Conservation (phyloP, 2,329 filamentous ascomycete genomes). For the Cladosporium colombiae region DNA sequence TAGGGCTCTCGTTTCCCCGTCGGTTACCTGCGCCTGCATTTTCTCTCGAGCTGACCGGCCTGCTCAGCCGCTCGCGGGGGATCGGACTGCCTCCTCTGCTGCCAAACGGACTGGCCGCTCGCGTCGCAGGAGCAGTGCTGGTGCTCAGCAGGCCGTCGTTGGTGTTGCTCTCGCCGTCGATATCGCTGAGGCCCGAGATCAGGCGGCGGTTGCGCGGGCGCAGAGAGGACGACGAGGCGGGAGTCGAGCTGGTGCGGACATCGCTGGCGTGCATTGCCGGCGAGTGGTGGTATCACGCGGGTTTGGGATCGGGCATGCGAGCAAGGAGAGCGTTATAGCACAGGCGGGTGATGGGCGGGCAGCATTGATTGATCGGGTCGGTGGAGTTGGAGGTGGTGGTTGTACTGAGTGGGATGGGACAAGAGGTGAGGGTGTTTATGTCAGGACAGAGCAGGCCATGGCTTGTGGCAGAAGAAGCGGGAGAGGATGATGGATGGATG, state of each 20-base stretch:
- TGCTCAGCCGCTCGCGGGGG: conserved; percentile 16
- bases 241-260: conserved; percentile 33
- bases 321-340: neutral
- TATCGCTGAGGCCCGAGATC: conserved; percentile 50
- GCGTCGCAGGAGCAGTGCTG: conserved; percentile 34
- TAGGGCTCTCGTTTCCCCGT: conserved; percentile 21
- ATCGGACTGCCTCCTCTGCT: conserved; percentile 19
- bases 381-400: neutral
- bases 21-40: neutral
- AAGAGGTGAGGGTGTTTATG: neutral
- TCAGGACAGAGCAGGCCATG: neutral
- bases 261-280: conserved; percentile 36
- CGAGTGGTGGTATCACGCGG: conserved; percentile 8
- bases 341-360: conserved; percentile 10
- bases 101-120: conserved; percentile 14
- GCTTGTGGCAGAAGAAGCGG: neutral
- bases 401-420: neutral
- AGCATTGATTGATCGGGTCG: conserved; percentile 14
- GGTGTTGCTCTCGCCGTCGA: conserved; percentile 37
- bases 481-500: neutral
- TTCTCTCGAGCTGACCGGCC: conserved; percentile 18
- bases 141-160: conserved; percentile 34
- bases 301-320: neutral
- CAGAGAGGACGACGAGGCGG: conserved; percentile 45
- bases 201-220: conserved; percentile 50